Evolutionary conservation across 495 filamentous ascomycete genomes (phyloP).

Genomic region (Trichoderma asperelloides): DNA sequence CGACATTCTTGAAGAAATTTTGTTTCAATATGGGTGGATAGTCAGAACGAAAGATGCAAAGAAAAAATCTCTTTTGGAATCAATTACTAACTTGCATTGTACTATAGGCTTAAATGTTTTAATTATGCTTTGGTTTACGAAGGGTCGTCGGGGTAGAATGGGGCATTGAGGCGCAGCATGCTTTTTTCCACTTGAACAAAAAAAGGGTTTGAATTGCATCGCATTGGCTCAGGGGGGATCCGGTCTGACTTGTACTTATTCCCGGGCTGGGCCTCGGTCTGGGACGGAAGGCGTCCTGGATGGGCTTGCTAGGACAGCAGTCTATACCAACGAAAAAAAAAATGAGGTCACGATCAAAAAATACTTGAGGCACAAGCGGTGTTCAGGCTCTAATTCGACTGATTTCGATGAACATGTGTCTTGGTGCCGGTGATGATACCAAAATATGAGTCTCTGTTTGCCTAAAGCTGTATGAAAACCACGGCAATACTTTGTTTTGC

Average conservation of each 20-base stretch:
- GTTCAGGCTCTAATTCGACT: constrained; percentile 5
- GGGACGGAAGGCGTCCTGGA: constrained; percentile 8
- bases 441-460: background rate
- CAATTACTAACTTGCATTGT: background rate
- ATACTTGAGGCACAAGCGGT: constrained; percentile 5
- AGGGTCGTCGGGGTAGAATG: constrained; percentile 5
- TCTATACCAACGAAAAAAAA: constrained; percentile 9
- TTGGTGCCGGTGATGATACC: constrained; percentile 3
- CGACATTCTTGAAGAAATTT: background rate
- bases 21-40: background rate
- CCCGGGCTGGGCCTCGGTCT: constrained; percentile 3
- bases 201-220: constrained; percentile 9
- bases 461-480: background rate
- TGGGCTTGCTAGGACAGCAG: constrained; percentile 6
- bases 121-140: constrained; percentile 8
- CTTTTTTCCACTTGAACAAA: constrained; percentile 9
- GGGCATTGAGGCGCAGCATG: constrained; percentile 9
- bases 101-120: constrained; percentile 3
- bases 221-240: constrained; percentile 6
- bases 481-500: background rate
- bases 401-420: background rate
- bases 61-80: background rate
- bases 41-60: background rate
- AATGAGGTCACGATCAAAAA: constrained; percentile 12
- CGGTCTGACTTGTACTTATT: constrained; percentile 9